Evolutionary conservation across 73 alveolate genomes (phyloP).

Genomic region (Urostyla sp.): DNA sequence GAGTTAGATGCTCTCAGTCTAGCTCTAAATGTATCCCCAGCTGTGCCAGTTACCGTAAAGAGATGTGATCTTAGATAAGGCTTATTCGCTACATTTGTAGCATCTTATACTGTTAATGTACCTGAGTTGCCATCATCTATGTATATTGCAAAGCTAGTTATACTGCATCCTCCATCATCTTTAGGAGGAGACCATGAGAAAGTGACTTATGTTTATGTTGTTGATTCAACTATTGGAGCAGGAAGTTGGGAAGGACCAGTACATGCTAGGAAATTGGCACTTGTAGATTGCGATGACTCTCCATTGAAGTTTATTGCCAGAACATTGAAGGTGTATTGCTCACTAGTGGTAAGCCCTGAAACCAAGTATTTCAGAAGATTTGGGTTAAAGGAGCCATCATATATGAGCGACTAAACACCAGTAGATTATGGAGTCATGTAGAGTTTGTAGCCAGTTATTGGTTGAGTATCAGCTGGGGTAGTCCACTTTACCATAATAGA

Average conservation of each 20-base stretch:
- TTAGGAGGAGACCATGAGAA: constrained; percentile 73
- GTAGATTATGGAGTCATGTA: constrained; percentile 28
- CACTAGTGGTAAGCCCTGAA: constrained; percentile 37
- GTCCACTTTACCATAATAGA: constrained; percentile 59
- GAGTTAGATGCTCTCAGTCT: constrained; percentile 34
- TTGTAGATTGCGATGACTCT: constrained; percentile 21
- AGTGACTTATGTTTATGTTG: constrained; percentile 54
- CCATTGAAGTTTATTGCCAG: constrained; percentile 73
- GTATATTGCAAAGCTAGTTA: constrained; percentile 61
- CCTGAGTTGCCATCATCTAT: constrained; percentile 69
- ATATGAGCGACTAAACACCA: neutral
- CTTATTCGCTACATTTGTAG: constrained; percentile 17
- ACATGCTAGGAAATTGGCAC: constrained; percentile 60
- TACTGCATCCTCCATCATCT: constrained; percentile 78
- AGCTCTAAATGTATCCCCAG: constrained; percentile 55
- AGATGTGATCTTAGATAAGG: constrained; percentile 63
- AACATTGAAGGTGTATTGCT: constrained; percentile 53
- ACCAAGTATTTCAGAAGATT: constrained; percentile 2
- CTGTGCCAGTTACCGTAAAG: neutral
- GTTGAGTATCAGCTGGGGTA: constrained; percentile 54
- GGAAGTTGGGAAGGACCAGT: constrained; percentile 51
- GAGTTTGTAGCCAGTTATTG: constrained; percentile 50
- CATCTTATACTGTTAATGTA: neutral
- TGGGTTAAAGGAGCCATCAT: constrained; percentile 21
- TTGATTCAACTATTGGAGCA: constrained; percentile 42